phyloP scores from a whole-genome alignment of 768 basidiomycete genomes.

The Clavaria fumosa region DNA sequence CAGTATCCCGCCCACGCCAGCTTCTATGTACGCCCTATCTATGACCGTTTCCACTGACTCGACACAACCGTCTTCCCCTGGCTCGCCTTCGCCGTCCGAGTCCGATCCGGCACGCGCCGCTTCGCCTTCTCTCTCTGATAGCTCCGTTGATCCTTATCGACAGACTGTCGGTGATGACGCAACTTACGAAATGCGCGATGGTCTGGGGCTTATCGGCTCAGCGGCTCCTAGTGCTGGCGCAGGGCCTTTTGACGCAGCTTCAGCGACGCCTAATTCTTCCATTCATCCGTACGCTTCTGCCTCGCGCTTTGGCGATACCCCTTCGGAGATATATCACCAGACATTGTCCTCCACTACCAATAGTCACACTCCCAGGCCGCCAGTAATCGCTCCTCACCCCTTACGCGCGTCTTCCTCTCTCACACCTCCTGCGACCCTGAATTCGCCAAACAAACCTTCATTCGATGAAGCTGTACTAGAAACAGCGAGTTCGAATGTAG shows the following conservation, averaged over 20 bases:
- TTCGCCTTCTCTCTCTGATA: no score
- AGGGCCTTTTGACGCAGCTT: slow-evolving; percentile 24
- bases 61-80: slow-evolving; percentile 33
- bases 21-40: slow-evolving; percentile 14
- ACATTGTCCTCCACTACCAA: no score
- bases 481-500: slow-evolving; percentile 14
- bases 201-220: slow-evolving; percentile 7
- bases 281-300: slow-evolving; percentile 8
- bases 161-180: no score
- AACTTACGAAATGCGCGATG: no score
- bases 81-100: slow-evolving; percentile 34
- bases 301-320: no score
- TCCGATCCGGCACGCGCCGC: slow-evolving; percentile 10
- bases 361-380: slow-evolving; percentile 32
- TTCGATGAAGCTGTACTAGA: no score
- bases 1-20: slow-evolving; percentile 60
- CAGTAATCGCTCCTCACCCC: slow-evolving; percentile 48
- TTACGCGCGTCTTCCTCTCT: slow-evolving; percentile 53
- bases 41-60: slow-evolving; percentile 33
- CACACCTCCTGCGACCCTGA: slow-evolving; percentile 31
- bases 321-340: no score
- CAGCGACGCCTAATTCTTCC: slow-evolving; percentile 13
- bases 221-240: slow-evolving; percentile 34
- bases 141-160: no score
- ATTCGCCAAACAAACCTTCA: slow-evolving; percentile 18